Evolutionary conservation across 23 red algal species (phyloP), one percentile per base, ranked within the genome.

Genomic region (Porphyridium purpureum): DNA sequence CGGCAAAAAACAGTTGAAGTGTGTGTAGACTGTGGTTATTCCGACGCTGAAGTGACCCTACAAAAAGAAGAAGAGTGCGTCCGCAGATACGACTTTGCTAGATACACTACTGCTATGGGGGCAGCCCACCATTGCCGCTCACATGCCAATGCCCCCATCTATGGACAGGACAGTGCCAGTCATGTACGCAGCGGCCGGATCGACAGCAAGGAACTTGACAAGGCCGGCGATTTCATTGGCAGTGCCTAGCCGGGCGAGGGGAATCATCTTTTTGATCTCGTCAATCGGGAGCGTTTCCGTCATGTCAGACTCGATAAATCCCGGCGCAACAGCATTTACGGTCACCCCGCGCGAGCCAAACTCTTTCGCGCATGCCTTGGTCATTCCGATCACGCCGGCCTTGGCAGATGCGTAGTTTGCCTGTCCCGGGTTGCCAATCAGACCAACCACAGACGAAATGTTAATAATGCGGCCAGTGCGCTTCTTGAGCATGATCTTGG

Each of bases 401-500:
- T 98, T 98, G 0, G 90, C 68, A 4, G 90, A 67, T 14, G 70
- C 80, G 79, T 98, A 98, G 51, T 98, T 98, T 4, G 51, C 80
- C 80, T 98, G 90, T 4, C 90, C 90, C 36, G 80, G 29, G 35
- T 98, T 98, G 20, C 90, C 90, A 34, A 98, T 67, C 28, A 81
- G 61, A 11, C 90, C 90, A 4, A 98, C 90, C 33, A 98, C 57
- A 4, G 65, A 75, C 33, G 80, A 56, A 29, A 98, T 98, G 76
- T 98, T 98, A 19, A 98, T 49, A 50, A 98, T 98, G 27, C 90
- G 60, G 0, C 90, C 90, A 6, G 52, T 60, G 14, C 81, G 73
- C 59, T 86, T 59, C 52, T 98, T 98, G 34, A 98, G 54, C 90
- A 98, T 98, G n/a, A 86, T 33, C 48, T 98, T 98, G 29, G 74